Base-by-base conservation (phyloP, 2,329 filamentous ascomycete genomes). In the Metarhizium humberi region DNA sequence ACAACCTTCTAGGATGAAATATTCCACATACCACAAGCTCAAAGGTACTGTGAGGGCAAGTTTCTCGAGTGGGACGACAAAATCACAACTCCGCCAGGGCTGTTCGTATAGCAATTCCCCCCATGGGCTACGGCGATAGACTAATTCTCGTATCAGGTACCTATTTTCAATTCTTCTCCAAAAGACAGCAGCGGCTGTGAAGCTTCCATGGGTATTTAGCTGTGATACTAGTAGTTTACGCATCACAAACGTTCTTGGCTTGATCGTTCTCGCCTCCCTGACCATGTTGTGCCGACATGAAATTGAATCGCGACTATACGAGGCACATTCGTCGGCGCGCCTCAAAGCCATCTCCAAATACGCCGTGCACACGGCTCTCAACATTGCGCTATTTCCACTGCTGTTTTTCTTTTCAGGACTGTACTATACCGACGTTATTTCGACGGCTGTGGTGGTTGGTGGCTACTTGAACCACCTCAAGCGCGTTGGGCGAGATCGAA, bases 331-430 rank as follows among this genome's bases (percentile, higher is more conserved):
- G 7, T 51, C 53, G 36, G 57, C 18, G 30, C 60, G 34, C 16
- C 53, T 61, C 18, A 57, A 52, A 7, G 29, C 58, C 4, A 64
- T 71, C 25, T 77, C 76, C 0, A 55, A 69, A 36, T 74, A 76
- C 62, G 65, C 74, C 4, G 66, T 79, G 30, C 82, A 90, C 61
- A 84, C 82, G 0, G 87, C 86, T 3, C 65, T 94, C 61, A 96
- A 96, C 61, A 81, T 95, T 45, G 84, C 84, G 18, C 75, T 96
- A 0, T 96, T 97, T 59, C 94, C 94, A 0, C 82, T 92, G 0
- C 69, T 99, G 0, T 96, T 96, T 77, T 99, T 99, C 78, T 99
- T 99, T 71, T 94, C 90, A 0, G 91, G 84, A 0, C 75, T 99
- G 7, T 99, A 95, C 70, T 99, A 99, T 69, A 99, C 94, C 0